Conservation (phyloP, 768 basidiomycete species). For the Lactifluus hygrophoroides region DNA sequence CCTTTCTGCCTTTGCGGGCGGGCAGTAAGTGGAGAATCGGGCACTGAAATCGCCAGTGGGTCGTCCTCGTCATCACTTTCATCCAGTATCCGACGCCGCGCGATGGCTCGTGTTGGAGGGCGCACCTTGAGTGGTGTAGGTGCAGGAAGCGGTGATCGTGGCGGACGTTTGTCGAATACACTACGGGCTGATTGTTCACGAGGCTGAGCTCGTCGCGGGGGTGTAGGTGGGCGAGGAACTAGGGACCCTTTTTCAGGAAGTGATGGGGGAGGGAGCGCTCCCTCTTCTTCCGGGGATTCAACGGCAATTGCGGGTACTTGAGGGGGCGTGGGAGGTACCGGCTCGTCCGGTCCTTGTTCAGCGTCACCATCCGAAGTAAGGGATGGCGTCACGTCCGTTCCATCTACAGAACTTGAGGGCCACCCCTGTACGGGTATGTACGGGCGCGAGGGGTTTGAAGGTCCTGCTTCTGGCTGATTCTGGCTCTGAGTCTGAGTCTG, state of each 20-base stretch:
- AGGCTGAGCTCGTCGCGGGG: not conserved
- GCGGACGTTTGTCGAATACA: conserved; percentile 51
- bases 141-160: conserved; percentile 54
- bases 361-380: conserved; percentile 18
- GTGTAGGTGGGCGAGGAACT: conserved; percentile 1
- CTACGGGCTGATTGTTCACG: conserved; percentile 14
- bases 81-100: not conserved
- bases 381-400: conserved; percentile 20
- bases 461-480: conserved; percentile 1
- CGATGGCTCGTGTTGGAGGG: conserved; percentile 40
- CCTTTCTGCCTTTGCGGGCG: conserved; percentile 1
- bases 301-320: conserved; percentile 1
- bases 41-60: conserved; percentile 3
- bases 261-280: not conserved
- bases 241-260: not conserved
- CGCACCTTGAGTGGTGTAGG: conserved; percentile 44
- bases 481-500: conserved; percentile 1
- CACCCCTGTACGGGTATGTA: conserved; percentile 9
- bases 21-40: not conserved
- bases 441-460: conserved; percentile 6
- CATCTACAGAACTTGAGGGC: conserved; percentile 18
- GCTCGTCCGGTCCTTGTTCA: conserved; percentile 14
- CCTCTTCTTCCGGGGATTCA: conserved; percentile 1
- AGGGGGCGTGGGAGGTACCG: conserved; percentile 17
- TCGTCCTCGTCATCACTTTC: conserved; percentile 12